phyloP scores from a whole-genome alignment of 257 asterid species.

The Petunia secreta region DNA sequence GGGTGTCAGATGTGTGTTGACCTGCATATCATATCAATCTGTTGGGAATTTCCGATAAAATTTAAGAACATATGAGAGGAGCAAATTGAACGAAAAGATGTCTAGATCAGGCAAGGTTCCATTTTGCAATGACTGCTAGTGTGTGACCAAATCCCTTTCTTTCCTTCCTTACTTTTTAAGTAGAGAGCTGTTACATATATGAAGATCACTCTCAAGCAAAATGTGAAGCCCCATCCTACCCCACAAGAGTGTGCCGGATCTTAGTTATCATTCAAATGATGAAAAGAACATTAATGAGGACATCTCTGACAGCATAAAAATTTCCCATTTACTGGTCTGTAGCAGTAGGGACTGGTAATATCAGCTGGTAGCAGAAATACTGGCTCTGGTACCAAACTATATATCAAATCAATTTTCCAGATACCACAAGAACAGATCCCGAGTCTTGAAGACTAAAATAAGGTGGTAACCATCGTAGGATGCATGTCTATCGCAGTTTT shows the following conservation, averaged over 20 bases:
- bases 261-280: slow-evolving; percentile 18
- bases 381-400: not conserved
- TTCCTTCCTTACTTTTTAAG: slow-evolving; percentile 19
- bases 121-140: not conserved
- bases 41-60: slow-evolving; percentile 16
- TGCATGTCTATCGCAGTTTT: not conserved
- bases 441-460: slow-evolving; percentile 12
- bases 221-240: not conserved
- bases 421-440: not conserved
- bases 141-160: not conserved
- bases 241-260: slow-evolving; percentile 2
- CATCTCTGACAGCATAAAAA: slow-evolving; percentile 5
- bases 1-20: slow-evolving; percentile 96
- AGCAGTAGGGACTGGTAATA: not conserved
- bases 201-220: slow-evolving; percentile 7
- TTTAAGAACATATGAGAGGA: slow-evolving; percentile 13
- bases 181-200: not conserved
- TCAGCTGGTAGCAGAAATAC: not conserved
- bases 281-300: slow-evolving; percentile 15
- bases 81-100: not conserved
- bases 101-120: slow-evolving; percentile 7
- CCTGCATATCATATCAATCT: slow-evolving; percentile 53
- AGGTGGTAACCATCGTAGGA: slow-evolving; percentile 9
- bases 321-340: slow-evolving; percentile 16
- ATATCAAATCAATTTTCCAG: not conserved